Percentiles rank a stretch among this genome's conserved stretches.
These are phyloP conservation scores for Epithele typhae DNA, from an alignment of 768 basidiomycete species.

Conservation along the genomic window DNA sequence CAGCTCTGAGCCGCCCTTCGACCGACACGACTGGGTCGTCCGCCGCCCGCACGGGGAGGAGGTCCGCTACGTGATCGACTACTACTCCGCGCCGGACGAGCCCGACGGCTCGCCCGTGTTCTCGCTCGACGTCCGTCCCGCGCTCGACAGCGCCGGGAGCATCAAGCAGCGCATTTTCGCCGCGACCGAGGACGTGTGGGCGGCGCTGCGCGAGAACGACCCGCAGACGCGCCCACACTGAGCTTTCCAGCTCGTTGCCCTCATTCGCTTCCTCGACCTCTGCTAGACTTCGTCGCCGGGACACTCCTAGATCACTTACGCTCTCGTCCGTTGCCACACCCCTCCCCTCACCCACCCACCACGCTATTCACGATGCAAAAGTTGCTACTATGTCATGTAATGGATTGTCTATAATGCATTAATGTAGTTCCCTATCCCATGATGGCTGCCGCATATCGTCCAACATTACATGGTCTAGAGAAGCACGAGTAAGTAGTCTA, in stretches of 20 bases:
- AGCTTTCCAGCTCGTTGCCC: conserved; percentile 1
- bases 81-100: conserved; percentile 90
- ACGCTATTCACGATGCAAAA: too few relatives aligned
- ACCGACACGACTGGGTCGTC: conserved; percentile 93
- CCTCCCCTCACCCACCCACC: too few relatives aligned
- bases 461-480: conserved; percentile 1
- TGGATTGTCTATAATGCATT: conserved; percentile 13
- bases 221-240: conserved; percentile 9
- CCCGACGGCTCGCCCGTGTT: conserved; percentile 93
- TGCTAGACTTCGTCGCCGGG: too few relatives aligned
- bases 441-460: conserved; percentile 1
- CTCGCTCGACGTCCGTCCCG: conserved; percentile 92
- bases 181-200: conserved; percentile 69
- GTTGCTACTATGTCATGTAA: not conserved
- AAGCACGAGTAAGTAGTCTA: conserved; percentile 5
- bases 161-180: conserved; percentile 61
- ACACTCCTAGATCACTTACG: too few relatives aligned
- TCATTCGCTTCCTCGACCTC: too few relatives aligned
- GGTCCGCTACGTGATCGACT: conserved; percentile 96
- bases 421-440: conserved; percentile 1
- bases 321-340: too few relatives aligned
- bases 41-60: conserved; percentile 76
- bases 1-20: conserved; percentile 91
- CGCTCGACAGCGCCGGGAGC: conserved; percentile 80
- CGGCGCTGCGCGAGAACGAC: conserved; percentile 25